Base-by-base conservation (phyloP, 768 basidiomycete genomes). In the Strobilomyces confusus region DNA sequence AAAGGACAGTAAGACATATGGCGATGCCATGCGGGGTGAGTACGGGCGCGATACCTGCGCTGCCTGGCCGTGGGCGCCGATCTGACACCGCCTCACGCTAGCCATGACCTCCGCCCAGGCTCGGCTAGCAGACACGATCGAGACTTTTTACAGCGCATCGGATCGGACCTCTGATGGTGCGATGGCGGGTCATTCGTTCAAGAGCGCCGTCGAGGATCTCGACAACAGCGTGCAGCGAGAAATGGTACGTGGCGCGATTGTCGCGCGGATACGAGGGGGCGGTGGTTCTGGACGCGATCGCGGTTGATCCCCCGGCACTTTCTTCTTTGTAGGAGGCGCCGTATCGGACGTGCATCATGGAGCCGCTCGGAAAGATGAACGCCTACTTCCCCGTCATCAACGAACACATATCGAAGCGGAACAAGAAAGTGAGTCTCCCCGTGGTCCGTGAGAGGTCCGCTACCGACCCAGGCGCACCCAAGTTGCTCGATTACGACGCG, bases 181-280 rank as follows among this genome's bases (percentile, higher is more conserved):
- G 9, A 97, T 98, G 92, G 89, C 95, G 0, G 90, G 92, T 2
- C 92, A 98, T 63, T 90, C 97, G 2, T 99, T 98, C 78, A 95
- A 91, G 66, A 82, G 91, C 33, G 91, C 94, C 0, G 90, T 97
- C 9, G 92, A 95, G 61, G 97, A 99, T 57, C 76, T 98, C 41
- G 97, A 99, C 62, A 78, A 81, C 1, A 87, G 84, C 38, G 85
- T 97, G 36, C 82, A 83, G 26, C 72, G 92, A 54, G 92, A 97
- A 69, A 77, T 99, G 52, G 94, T 95, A 58, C 47, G 87, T 74
- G n/a, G 26, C 15, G 25, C 32, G 19, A 22, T 42, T 22, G n/a
- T n/a, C 29, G 32, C 30, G 38, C 14, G 19, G 17, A 9, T 14
- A 13, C 15, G 29, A n/a, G 25, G 23, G 17, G 6, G 43, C 12